Evolutionary conservation across 805 yeast genomes (phyloP).

Genomic region (Pichia pseudocactophila): DNA sequence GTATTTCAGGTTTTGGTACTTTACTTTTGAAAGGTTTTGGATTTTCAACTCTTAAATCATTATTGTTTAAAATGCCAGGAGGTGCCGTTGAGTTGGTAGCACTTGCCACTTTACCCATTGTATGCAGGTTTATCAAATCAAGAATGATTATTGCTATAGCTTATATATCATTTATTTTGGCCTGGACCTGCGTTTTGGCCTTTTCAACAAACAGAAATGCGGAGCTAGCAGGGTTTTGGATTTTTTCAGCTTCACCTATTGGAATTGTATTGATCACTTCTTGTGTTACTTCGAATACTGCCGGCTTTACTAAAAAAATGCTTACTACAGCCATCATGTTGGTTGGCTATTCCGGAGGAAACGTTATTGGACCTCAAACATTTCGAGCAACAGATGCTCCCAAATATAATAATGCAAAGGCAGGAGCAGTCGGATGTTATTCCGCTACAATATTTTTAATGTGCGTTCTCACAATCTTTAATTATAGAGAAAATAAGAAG

Average conservation of each 20-base stretch:
- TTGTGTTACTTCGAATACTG: slow-evolving; percentile 26
- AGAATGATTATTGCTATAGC: slow-evolving; percentile 2
- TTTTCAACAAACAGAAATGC: slow-evolving; percentile 6
- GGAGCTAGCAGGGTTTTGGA: slow-evolving; percentile 7
- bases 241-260: slow-evolving; percentile 5
- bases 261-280: slow-evolving; percentile 19
- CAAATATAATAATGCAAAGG: slow-evolving; percentile 33
- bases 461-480: slow-evolving; percentile 20
- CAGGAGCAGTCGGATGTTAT: slow-evolving; percentile 23
- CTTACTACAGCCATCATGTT: slow-evolving; percentile 36
- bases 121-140: not conserved
- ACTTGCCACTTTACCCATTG: slow-evolving; percentile 2
- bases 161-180: slow-evolving; percentile 5
- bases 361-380: slow-evolving; percentile 44
- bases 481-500: slow-evolving; percentile 29
- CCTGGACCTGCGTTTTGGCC: slow-evolving; percentile 8
- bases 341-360: slow-evolving; percentile 39
- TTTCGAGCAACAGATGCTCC: slow-evolving; percentile 41
- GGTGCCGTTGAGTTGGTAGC: slow-evolving; percentile 30
- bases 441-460: slow-evolving; percentile 3
- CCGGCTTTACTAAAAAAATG: slow-evolving; percentile 43
- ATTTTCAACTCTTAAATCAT: slow-evolving; percentile 16
- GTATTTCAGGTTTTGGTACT: slow-evolving; percentile 40
- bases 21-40: slow-evolving; percentile 33
- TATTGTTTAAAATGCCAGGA: slow-evolving; percentile 28